A percentile compares a stretch with the other conserved stretches of the same genome.
Evolutionary conservation across 441 rosid genomes (phyloP).

Genomic region (Arabidopsis hybrid): DNA sequence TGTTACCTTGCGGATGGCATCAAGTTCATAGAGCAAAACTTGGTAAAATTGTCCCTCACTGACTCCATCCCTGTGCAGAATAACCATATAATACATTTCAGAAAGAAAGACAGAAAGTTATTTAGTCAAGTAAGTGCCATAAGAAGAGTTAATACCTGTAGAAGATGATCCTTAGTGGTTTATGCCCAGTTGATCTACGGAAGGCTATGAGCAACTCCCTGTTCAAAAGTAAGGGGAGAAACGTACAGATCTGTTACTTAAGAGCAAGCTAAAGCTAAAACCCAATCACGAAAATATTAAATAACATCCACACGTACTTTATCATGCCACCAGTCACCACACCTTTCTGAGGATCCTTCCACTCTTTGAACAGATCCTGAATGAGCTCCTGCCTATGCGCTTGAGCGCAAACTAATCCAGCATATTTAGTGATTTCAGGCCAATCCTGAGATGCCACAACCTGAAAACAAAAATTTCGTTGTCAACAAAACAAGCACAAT

Average conservation of each 20-base stretch:
- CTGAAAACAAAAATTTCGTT: conserved; percentile 44
- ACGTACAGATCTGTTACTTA: neutral
- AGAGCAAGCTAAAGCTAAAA: conserved; percentile 10
- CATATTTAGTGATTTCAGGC: conserved; percentile 95
- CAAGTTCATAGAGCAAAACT: conserved; percentile 84
- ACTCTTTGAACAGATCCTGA: conserved; percentile 82
- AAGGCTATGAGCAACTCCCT: conserved; percentile 93
- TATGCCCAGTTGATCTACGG: conserved; percentile 89
- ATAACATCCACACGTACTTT: conserved; percentile 56
- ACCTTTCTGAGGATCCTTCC: conserved; percentile 92
- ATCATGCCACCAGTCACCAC: conserved; percentile 93
- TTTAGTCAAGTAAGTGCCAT: neutral
- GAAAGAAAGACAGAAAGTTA: neutral
- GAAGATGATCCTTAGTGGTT: conserved; percentile 89
- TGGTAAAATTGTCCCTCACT: conserved; percentile 97
- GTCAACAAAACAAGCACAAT: neutral
- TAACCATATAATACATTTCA: conserved; percentile 9
- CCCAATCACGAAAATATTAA: neutral
- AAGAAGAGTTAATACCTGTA: conserved; percentile 58
- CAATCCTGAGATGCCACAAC: conserved; percentile 99
- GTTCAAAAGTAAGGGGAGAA: conserved; percentile 24
- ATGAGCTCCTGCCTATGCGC: conserved; percentile 97
- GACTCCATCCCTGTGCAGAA: conserved; percentile 78
- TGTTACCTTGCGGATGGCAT: conserved; percentile 90
- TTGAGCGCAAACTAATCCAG: conserved; percentile 94